Evolutionary conservation across 169 alveolate species (phyloP).

Genomic region (Eimeria necatrix): DNA sequence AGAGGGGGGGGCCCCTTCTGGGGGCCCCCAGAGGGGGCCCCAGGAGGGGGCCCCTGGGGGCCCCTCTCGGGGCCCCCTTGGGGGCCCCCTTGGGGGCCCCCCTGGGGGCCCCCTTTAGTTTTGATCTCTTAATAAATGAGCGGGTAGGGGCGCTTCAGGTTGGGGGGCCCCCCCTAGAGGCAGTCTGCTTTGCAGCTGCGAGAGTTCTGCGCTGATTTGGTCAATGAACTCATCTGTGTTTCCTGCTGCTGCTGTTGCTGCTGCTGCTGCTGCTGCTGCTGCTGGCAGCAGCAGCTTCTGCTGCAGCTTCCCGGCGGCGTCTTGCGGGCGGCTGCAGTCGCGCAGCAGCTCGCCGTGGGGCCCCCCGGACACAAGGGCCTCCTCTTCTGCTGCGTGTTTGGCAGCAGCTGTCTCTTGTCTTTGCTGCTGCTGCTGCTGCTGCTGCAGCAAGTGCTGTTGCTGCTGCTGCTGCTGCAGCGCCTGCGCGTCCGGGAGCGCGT

Average conservation of each 20-base stretch:
- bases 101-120: no score
- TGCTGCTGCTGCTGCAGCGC: background rate
- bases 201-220: background rate
- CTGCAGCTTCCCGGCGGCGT: background rate
- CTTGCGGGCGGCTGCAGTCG: background rate
- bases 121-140: no score
- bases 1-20: no score
- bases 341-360: background rate
- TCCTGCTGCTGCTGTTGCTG: slow-evolving; percentile 24
- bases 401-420: background rate
- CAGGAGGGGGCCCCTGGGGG: no score
- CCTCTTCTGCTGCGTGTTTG: background rate
- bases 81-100: no score
- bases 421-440: slow-evolving; percentile 15
- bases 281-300: background rate
- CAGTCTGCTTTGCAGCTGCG: no score
- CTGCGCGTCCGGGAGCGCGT: background rate
- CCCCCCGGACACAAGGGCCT: background rate
- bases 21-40: no score
- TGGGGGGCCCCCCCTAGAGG: no score
- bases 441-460: slow-evolving; percentile 15
- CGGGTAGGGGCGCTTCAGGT: no score
- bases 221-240: slow-evolving; percentile 16
- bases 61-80: no score
- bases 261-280: slow-evolving; percentile 6